Base-by-base conservation (phyloP, 352 stramenopile species). In the Phytopythium kandeliae region DNA sequence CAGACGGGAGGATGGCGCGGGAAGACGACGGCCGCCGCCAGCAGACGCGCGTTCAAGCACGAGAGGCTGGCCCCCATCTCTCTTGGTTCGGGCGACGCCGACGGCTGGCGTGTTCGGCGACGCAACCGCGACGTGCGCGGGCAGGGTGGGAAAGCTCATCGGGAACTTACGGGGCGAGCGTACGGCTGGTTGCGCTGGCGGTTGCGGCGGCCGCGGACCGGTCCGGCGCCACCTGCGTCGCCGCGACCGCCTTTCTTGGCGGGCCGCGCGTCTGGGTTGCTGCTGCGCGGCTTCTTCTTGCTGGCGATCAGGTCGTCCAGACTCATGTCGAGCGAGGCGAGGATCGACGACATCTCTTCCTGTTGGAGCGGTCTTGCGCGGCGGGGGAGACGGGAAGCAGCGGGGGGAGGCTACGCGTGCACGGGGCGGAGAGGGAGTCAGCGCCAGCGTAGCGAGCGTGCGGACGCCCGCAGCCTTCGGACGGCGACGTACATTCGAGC, bases 281-380 rank as follows among this genome's bases (percentile, higher is more conserved):
- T 61, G 41, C 67, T 56, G 51, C 75, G 78, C 49, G 63, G 68
- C 66, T 91, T 91, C 64, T 88, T 87, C 56, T 74, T 74, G 33
- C 73, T 74, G 33, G 71, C 66, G 57, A 92, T 92, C 52, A 92
- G 60, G 61, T 92, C 80, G 57, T 92, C 80, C 49, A 92, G 65
- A 60, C 78, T 89, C 80, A 92, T 92, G 61, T 92, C 80, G 34
- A 92, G 71, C 42, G 80, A 89, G 10, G 75, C 75, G 42, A 92
- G 65, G 61, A 92, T 86, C 24, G 78, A 89, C 60, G 80, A 92
- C 75, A 86, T 24, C 58, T 50, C 50, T 50, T 52, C 21, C 21
- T 40, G 21, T 36, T 28, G 26, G 38, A 36, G 21, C n/a, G 12
- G 19, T 31, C 47, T 54, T 9, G 37, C 44, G 17, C 13, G 36